Percentiles rank a stretch among this genome's conserved stretches.
phyloP scores from a whole-genome alignment of 345 rosid species.

The Cardamine resedifolia region DNA sequence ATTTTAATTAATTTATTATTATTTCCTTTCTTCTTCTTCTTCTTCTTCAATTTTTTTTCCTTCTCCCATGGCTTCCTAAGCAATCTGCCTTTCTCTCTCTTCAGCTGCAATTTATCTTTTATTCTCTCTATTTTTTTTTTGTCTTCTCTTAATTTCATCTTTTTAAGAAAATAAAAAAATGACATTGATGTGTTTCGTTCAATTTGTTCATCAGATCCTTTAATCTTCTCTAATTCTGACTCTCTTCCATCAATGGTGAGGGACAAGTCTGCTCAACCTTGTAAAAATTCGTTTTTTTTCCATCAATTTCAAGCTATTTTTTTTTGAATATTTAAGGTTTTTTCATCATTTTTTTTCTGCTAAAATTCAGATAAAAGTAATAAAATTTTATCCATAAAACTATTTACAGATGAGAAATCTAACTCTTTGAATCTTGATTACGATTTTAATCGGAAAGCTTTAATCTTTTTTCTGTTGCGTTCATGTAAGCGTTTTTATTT shows the following conservation, averaged over 20 bases:
- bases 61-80: conserved; percentile 48
- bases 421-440: too few relatives aligned
- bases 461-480: not conserved
- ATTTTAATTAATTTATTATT: conserved; percentile 25
- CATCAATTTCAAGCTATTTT: not conserved
- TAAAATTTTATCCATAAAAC: not conserved
- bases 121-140: conserved; percentile 27
- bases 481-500: not conserved
- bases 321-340: not conserved
- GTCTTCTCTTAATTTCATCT: conserved; percentile 19
- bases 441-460: not conserved
- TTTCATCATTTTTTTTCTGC: not conserved
- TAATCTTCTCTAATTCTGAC: conserved; percentile 6
- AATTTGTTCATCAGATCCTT: conserved; percentile 38
- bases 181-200: conserved; percentile 41
- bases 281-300: not conserved
- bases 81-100: conserved; percentile 44
- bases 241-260: conserved; percentile 44
- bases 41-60: conserved; percentile 44
- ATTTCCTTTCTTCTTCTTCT: conserved; percentile 50
- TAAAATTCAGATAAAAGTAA: not conserved
- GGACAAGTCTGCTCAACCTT: conserved; percentile 7
- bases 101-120: conserved; percentile 4
- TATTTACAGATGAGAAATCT: not conserved
- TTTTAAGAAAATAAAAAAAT: too few relatives aligned